Base-by-base conservation (phyloP, 2,329 filamentous ascomycete genomes). In the Calonectria hawksworthii region DNA sequence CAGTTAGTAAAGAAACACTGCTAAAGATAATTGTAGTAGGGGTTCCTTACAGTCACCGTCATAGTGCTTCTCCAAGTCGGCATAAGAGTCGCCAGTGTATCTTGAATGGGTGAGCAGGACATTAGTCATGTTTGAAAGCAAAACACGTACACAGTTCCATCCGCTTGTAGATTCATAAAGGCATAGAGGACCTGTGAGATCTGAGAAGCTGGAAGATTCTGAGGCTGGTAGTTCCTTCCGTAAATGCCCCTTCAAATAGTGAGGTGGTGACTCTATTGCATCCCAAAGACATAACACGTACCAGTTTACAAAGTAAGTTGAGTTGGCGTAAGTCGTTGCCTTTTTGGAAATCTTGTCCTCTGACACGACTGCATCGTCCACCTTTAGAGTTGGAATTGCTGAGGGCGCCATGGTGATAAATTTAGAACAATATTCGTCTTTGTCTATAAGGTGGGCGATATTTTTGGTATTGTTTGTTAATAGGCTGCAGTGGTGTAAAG, bases 111-210 rank as follows among this genome's bases (percentile, higher is more conserved):
- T 76, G 1, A 75, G 34, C 8, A 36, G 47, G 11, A 13, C 0
- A 47, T 1, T 2, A 2, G 2, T 3, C 2, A 41, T 16, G 26
- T 14, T 23, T 3, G 0, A 23, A 9, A 13, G 3, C 23, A 3
- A 21, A 8, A 10, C 83, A 44, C 88, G 80, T 89, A 93, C 84
- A 96, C 94, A 77, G 94, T 93, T 21, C 95, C 95, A 64, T 93
- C 90, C 0, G 90, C 83, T 6, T 88, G 87, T n/a, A 97, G 85
- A 80, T 97, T 96, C 78, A 94, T 93, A 83, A 98, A 98, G 4
- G 95, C 90, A 81, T 91, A 98, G 2, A 98, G 88, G 1, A 98
- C 87, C 79, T 96, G 94, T 0, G 93, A 96, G 51, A 98, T 85
- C 75, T 94, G 88, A 1, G 91, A 88, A 1, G 89, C 91, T 0